Evolutionary conservation across 192 early-diverging fungal species (phyloP).

Genomic region (Diversispora epigaea): DNA sequence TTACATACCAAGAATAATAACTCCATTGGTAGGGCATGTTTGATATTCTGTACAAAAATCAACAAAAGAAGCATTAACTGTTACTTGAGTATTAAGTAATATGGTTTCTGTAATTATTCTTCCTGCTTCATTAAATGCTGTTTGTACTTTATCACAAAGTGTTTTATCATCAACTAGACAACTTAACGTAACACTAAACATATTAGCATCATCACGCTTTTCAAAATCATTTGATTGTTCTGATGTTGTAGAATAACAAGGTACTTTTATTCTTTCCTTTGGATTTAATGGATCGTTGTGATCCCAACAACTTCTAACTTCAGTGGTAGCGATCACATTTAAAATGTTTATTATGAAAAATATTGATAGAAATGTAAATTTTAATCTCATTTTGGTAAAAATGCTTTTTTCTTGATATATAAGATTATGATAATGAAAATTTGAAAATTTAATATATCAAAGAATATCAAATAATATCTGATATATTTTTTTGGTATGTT

Average conservation of each 20-base stretch:
- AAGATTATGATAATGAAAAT: no score
- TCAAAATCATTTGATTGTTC: neutral
- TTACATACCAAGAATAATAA: slow-evolving; percentile 15
- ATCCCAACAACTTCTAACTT: neutral
- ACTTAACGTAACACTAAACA: neutral
- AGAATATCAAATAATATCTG: no score
- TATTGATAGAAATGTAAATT: no score
- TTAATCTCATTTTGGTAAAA: no score
- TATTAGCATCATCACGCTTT: neutral
- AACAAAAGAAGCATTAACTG: slow-evolving; percentile 40
- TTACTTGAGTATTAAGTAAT: slow-evolving; percentile 32
- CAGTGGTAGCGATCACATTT: no score
- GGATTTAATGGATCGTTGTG: neutral
- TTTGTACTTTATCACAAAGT: slow-evolving; percentile 34
- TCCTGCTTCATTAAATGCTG: slow-evolving; percentile 33
- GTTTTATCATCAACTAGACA: slow-evolving; percentile 1
- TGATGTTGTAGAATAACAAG: neutral
- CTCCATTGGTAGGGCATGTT: neutral
- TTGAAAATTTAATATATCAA: no score
- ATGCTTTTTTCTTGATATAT: no score
- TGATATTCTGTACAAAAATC: slow-evolving; percentile 35
- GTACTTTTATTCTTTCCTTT: neutral
- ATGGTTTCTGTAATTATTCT: slow-evolving; percentile 37
- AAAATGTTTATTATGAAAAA: no score
- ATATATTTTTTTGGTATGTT: no score